A percentile compares a stretch with the other conserved stretches of the same genome.
Evolutionary conservation across 139 green algal genomes (phyloP).

Genomic region (Eudorina sp.): DNA sequence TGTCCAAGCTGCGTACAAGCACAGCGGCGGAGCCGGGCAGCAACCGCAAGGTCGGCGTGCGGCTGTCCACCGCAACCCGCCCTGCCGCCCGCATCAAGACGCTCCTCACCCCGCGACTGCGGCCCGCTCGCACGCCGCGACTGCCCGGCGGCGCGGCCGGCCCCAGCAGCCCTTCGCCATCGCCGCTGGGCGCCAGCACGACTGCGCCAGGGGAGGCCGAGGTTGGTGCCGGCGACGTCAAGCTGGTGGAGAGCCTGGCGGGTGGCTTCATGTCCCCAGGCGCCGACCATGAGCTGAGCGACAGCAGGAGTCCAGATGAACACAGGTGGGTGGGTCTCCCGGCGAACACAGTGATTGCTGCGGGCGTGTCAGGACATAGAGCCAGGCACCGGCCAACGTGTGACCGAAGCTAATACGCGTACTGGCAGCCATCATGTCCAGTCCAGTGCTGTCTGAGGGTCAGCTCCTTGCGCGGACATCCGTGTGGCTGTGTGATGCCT

Average conservation of each 20-base stretch:
- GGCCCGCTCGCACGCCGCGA: constrained; percentile 19
- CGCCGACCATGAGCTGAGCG: neutral
- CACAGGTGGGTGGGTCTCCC: neutral
- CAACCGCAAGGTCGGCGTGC: constrained; percentile 19
- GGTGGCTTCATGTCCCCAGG: constrained; percentile 2
- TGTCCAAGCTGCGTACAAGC: constrained; percentile 38
- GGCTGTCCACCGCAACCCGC: neutral
- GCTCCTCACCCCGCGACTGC: constrained; percentile 12
- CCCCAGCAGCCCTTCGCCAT: neutral
- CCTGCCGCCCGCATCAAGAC: neutral
- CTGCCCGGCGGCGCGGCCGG: neutral
- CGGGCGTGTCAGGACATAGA: no score
- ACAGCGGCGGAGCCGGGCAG: neutral
- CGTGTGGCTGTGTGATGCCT: no score
- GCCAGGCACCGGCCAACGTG: no score
- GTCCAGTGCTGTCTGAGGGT: no score
- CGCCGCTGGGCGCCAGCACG: neutral
- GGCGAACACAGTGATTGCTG: no score
- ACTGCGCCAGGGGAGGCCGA: neutral
- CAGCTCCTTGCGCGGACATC: no score
- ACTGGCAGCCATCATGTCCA: no score
- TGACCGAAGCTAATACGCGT: no score
- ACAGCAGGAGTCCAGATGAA: neutral
- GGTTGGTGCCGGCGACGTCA: neutral
- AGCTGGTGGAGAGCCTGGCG: neutral